Evolutionary conservation across 108 stramenopile genomes (phyloP).

Genomic region (Discostella pseudostelligera): DNA sequence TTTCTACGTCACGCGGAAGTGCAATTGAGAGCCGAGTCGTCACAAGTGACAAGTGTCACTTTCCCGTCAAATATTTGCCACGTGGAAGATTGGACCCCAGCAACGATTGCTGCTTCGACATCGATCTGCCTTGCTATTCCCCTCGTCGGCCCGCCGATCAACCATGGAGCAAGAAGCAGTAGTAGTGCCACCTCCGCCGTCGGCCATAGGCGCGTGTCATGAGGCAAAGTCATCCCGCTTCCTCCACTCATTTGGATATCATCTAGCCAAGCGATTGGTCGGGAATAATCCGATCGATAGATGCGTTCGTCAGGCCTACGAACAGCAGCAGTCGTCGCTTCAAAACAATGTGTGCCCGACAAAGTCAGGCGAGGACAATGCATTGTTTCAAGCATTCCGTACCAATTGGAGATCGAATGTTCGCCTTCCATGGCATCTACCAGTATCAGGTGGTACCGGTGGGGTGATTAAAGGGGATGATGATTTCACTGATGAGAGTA

Average conservation of each 20-base stretch:
- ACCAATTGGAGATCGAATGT: constrained; percentile 10
- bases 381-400: neutral
- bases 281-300: neutral
- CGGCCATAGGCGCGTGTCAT: no score
- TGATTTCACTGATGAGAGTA: neutral
- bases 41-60: no score
- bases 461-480: neutral
- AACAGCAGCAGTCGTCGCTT: neutral
- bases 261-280: constrained; percentile 1
- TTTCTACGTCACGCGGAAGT: no score
- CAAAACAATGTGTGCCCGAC: neutral
- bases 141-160: no score
- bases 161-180: neutral
- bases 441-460: neutral
- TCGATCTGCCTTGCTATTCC: no score
- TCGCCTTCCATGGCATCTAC: constrained; percentile 5
- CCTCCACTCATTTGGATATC: constrained; percentile 6
- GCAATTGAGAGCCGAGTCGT: no score
- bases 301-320: constrained; percentile 4
- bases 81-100: no score
- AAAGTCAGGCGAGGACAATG: neutral
- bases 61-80: no score
- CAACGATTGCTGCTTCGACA: no score
- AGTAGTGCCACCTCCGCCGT: no score
- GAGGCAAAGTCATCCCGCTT: neutral